Conservation (phyloP, 495 filamentous ascomycete genomes). For the Ascobolus immersus region DNA sequence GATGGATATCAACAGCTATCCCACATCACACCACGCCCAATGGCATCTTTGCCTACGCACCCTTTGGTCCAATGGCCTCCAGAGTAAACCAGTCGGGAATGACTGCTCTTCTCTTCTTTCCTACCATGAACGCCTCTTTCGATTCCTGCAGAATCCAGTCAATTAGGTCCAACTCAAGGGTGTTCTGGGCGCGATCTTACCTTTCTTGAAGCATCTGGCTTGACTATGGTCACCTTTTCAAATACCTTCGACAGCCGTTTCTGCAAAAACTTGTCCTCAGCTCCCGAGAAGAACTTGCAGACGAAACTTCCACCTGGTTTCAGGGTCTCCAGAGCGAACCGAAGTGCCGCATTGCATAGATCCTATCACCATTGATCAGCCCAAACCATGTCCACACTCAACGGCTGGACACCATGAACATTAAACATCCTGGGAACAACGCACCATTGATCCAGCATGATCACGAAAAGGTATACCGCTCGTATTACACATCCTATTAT, state of each 20-base stretch:
- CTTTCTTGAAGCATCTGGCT: conserved; percentile 67
- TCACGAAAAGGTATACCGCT: conserved; percentile 66
- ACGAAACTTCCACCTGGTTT: conserved; percentile 63
- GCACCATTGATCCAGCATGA: conserved; percentile 86
- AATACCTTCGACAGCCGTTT: conserved; percentile 46
- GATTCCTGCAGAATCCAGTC: too few relatives aligned
- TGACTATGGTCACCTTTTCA: conserved; percentile 50
- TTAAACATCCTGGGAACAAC: conserved; percentile 11
- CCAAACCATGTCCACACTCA: not conserved
- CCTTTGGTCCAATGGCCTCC: too few relatives aligned
- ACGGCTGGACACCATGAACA: not conserved
- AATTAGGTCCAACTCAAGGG: too few relatives aligned
- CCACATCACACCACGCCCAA: too few relatives aligned
- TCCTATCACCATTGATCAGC: conserved; percentile 29
- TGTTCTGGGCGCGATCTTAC: too few relatives aligned
- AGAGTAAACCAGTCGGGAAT: too few relatives aligned
- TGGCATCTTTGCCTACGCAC: too few relatives aligned
- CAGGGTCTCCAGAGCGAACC: conserved; percentile 65
- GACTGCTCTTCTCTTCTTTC: too few relatives aligned
- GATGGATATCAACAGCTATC: too few relatives aligned
- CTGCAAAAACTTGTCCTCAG: conserved; percentile 59
- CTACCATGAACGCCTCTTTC: too few relatives aligned
- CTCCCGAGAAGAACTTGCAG: conserved; percentile 91
- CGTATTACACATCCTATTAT: conserved; percentile 97
- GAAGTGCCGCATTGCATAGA: conserved; percentile 60